Base-by-base conservation (phyloP, 768 basidiomycete genomes). In the Calocera viscosa region DNA sequence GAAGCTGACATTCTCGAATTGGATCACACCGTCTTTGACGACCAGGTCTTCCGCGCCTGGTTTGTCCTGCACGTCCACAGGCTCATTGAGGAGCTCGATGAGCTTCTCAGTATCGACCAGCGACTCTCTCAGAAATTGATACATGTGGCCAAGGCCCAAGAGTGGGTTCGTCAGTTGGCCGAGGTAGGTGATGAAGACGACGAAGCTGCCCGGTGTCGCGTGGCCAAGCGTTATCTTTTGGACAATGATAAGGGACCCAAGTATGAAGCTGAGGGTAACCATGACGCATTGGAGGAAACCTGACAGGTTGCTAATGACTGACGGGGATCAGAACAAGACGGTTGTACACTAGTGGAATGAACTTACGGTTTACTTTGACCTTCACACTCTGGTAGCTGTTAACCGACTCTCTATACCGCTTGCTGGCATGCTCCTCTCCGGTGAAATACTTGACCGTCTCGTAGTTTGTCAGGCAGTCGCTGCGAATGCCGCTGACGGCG, bases 1-100 rank as follows among this genome's bases (percentile, higher is more conserved):
- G 77, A 96, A 94, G 71, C 76, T 81, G 70, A 95, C 94, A 71
- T 95, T 86, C 30, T 91, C 89, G 74, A 98, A 96, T 73, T 91
- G 91, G 72, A 97, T 89, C 74, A 88, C 86, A 2, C 93, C 87
- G 64, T 86, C 81, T 17, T 83, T 77, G 8, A 91, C 82, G 49
- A 87, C 78, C 26, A 96, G 81, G 64, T 91, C 85, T 17, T 83
- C 81, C 11, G 90, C 90, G 70, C 84, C 82, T 7, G 87, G 87
- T 72, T 83, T 83, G 75, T 95, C 91, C 69, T 87, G 84, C 69
- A 97, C 84, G 68, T 94, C 94, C 0, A 84, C 87, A 0, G 89
- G 86, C 72, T 94, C 89, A 68, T 85, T 84, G 7, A 98, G 81
- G 19, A 94, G 80, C 67, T 87, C 83, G 67, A 96, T 80, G 49